Base-by-base conservation (phyloP, 2,329 filamentous ascomycete species). In the Diaporthe aspalathi region DNA sequence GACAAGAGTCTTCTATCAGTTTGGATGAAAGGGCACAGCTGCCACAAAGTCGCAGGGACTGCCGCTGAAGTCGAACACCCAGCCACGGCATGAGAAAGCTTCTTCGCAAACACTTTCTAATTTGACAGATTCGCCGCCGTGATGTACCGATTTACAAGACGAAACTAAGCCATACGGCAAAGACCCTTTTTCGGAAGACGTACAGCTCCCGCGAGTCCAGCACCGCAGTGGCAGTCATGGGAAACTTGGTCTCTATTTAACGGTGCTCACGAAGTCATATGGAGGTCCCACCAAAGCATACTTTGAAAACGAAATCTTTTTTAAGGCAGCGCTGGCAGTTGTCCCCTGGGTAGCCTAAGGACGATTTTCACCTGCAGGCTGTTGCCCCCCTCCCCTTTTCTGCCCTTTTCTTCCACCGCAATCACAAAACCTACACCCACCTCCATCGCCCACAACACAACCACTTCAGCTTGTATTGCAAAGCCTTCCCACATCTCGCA, bases 401-500 rank as follows among this genome's bases (percentile, higher is more conserved):
- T n/a, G n/a, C 38, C 50, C 22, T 50, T 50, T 22, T 24, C 38
- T 32, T 32, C 38, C 24, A 43, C 22, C 27, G 29, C 50, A 45
- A 22, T 7, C 38, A 45, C 38, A 54, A 54, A 67, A 47, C 40
- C 20, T 35, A 14, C 27, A 27, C 67, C 43, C n/a, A 60, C 45
- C 53, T 57, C 35, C 40, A 14, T 68, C 12, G 17, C 52, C 32
- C 32, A 68, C 38, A 24, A 35, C 29, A 63, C 22, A 8, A 35
- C 53, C 43, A 49, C 27, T 47, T 24, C 53, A 60, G 32, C 40
- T 67, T 71, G 62, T 53, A 67, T 52, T 62, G 52, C 24, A 52
- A 35, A 22, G 17, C 69, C n/a, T 29, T 43, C 50, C 24, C 43
- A 50, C 57, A 49, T 24, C 24, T 50, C n/a, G 40, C 22, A 16